A percentile compares a stretch with the other conserved stretches of the same genome.
Conservation (phyloP, 1,284 basidiomycete species). For the Pyrrhoderma noxium region DNA sequence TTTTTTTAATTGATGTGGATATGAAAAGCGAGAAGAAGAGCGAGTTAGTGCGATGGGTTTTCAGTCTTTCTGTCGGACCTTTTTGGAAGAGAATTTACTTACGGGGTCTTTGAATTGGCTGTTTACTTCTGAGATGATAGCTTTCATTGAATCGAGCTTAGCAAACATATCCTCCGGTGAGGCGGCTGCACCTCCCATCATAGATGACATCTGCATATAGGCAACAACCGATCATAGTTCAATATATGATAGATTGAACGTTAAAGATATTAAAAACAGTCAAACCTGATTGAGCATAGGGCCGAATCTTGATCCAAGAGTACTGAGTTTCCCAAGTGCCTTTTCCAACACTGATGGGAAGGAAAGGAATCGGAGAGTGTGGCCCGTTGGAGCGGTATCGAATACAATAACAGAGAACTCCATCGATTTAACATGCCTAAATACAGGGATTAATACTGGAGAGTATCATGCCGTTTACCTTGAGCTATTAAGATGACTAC, state of each 20-base stretch:
- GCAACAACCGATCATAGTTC: no score
- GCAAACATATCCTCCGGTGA: conserved; percentile 97
- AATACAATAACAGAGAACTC: conserved; percentile 99
- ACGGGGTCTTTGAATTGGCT: conserved; percentile 98
- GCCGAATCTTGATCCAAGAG: conserved; percentile 87
- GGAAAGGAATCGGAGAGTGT: conserved; percentile 95
- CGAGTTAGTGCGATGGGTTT: not conserved
- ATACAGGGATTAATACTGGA: conserved; percentile 1
- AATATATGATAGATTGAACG: not conserved
- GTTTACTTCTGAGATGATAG: conserved; percentile 97
- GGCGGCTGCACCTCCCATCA: conserved; percentile 88
- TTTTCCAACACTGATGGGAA: conserved; percentile 98
- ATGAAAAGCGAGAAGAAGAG: no score
- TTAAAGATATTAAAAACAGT: not conserved
- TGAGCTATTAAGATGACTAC: no score
- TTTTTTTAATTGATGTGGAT: no score
- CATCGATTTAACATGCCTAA: conserved; percentile 99
- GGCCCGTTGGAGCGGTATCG: conserved; percentile 97
- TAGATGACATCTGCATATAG: conserved; percentile 69
- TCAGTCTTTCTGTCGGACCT: not conserved
- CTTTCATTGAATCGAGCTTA: conserved; percentile 95
- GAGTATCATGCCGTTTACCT: no score
- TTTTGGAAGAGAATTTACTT: conserved; percentile 27
- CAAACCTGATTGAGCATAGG: conserved; percentile 90
- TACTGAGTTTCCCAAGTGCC: conserved; percentile 90